Evolutionary conservation across 306 rosid genomes (phyloP).

Genomic region (Dryas alaskensis): DNA sequence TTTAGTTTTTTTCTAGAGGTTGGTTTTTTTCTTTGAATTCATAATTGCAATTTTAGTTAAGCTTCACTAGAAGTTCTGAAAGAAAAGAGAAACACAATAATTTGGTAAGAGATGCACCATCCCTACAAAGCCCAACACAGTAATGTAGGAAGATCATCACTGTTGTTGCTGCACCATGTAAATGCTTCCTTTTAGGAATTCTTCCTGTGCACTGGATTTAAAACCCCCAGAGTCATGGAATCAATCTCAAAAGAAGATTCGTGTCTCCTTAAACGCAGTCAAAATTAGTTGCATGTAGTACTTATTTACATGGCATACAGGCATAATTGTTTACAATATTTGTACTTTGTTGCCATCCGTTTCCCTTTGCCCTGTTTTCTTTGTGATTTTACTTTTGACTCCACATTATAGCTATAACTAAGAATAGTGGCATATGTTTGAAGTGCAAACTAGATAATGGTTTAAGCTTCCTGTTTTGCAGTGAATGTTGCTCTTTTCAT

Average conservation of each 20-base stretch:
- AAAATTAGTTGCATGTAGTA: background rate
- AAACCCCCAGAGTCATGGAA: background rate
- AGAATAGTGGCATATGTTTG: background rate
- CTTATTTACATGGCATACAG: conserved; percentile 7
- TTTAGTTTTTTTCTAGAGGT: background rate
- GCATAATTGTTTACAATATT: background rate
- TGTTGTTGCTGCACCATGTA: background rate
- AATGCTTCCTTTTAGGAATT: background rate
- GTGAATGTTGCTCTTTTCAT: conserved; percentile 55
- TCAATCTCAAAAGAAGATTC: background rate
- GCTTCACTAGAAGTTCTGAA: background rate
- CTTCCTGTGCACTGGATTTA: background rate
- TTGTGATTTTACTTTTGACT: conserved; percentile 11
- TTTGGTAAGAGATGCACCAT: background rate
- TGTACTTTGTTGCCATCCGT: background rate
- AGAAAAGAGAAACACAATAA: background rate
- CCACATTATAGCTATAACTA: background rate
- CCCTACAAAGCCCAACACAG: background rate
- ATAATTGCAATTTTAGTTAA: background rate
- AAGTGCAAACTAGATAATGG: conserved; percentile 13
- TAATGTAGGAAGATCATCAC: conserved; percentile 1
- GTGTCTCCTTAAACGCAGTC: background rate
- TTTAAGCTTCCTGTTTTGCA: conserved; percentile 45
- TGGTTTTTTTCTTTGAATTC: background rate
- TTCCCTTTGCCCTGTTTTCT: background rate